Evolutionary conservation across 2,329 filamentous ascomycete genomes (phyloP).

Genomic region (Ramularia collo-cygni): DNA sequence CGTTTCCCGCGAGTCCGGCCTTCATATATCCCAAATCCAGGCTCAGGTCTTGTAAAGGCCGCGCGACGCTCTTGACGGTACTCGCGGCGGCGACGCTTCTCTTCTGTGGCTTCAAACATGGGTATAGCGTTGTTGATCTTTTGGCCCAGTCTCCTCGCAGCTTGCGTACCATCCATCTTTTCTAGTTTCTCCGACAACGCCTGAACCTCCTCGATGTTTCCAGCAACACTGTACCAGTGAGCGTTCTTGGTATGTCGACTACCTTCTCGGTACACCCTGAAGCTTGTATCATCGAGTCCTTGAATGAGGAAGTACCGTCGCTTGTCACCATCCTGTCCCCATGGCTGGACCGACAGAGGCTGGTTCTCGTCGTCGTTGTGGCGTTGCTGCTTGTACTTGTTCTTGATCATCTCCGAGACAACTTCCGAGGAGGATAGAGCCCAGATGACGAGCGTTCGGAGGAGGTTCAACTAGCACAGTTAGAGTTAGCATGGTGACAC

Average conservation of each 20-base stretch:
- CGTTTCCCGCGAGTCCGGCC: slow-evolving; percentile 93
- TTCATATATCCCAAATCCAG: slow-evolving; percentile 89
- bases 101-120: slow-evolving; percentile 87
- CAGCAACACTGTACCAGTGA: slow-evolving; percentile 90
- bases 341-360: slow-evolving; percentile 79
- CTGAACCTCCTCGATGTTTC: slow-evolving; percentile 79
- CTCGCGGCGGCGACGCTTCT: slow-evolving; percentile 91
- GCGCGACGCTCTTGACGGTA: slow-evolving; percentile 82
- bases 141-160: slow-evolving; percentile 69
- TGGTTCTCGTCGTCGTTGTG: slow-evolving; percentile 76
- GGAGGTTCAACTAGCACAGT: slow-evolving; percentile 64
- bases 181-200: slow-evolving; percentile 68
- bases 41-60: slow-evolving; percentile 78
- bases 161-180: slow-evolving; percentile 69
- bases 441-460: slow-evolving; percentile 82
- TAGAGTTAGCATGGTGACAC: slow-evolving; percentile 7
- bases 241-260: slow-evolving; percentile 65
- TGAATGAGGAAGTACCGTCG: slow-evolving; percentile 91
- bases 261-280: slow-evolving; percentile 89
- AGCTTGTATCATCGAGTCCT: slow-evolving; percentile 86
- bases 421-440: slow-evolving; percentile 79
- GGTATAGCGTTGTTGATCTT: slow-evolving; percentile 75
- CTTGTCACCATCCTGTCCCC: slow-evolving; percentile 85
- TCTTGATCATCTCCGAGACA: slow-evolving; percentile 72
- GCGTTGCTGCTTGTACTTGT: slow-evolving; percentile 80